Conservation (phyloP, 257 asterid species). For the Orobanche coerulescens region DNA sequence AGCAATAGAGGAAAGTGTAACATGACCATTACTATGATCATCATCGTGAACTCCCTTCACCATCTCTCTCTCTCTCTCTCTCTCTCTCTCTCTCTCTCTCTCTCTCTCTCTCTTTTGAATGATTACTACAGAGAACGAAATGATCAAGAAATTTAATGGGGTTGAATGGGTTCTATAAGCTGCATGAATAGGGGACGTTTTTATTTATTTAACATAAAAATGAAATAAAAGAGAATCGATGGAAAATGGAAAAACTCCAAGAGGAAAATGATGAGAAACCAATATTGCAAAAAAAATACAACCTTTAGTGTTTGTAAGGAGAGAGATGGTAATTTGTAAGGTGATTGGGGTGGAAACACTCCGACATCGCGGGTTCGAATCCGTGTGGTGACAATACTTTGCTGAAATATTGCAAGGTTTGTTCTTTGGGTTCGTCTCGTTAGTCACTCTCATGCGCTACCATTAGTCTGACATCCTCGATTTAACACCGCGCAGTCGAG, state of each 20-base stretch:
- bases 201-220: too few species aligned
- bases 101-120: neutral
- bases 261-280: constrained; percentile 37
- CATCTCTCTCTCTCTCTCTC: constrained; percentile 16
- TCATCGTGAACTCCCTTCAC: constrained; percentile 14
- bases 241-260: constrained; percentile 38
- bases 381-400: too few species aligned
- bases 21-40: neutral
- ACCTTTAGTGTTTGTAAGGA: constrained; percentile 27
- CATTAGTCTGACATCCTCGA: too few species aligned
- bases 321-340: too few species aligned
- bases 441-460: too few species aligned
- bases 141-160: neutral
- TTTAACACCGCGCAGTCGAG: too few species aligned
- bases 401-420: too few species aligned
- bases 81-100: constrained; percentile 14
- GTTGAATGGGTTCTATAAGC: neutral
- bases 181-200: constrained; percentile 4
- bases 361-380: too few species aligned
- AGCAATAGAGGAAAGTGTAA: constrained; percentile 40
- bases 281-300: constrained; percentile 29
- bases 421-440: too few species aligned
- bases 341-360: too few species aligned
- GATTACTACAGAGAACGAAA: neutral
- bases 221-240: constrained; percentile 56